A percentile compares a stretch with the other conserved stretches of the same genome.
Evolutionary conservation across 2,329 filamentous ascomycete species (phyloP).

Genomic region (Exophiala mesophila): DNA sequence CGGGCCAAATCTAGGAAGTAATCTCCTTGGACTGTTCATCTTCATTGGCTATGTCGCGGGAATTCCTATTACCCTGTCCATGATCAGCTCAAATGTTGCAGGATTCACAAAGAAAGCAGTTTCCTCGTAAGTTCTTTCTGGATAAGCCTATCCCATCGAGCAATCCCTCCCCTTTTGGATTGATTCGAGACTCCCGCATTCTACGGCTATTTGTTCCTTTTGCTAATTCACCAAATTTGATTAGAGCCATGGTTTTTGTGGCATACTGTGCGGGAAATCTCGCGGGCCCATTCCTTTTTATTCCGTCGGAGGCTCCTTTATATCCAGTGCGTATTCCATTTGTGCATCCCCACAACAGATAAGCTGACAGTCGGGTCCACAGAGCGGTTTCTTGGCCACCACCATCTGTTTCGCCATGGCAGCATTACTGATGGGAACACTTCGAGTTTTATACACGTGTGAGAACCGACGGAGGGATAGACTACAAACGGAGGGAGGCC

Average conservation of each 20-base stretch:
- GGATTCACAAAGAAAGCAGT: constrained; percentile 35
- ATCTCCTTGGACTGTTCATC: constrained; percentile 23
- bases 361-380: too few species aligned
- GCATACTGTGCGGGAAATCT: constrained; percentile 56
- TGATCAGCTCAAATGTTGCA: constrained; percentile 39
- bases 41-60: constrained; percentile 35
- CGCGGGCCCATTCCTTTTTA: constrained; percentile 53
- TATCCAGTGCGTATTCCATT: constrained; percentile 32
- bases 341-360: background rate
- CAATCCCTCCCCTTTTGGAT: too few species aligned
- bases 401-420: constrained; percentile 4
- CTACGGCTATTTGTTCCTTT: too few species aligned
- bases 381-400: constrained; percentile 7
- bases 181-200: too few species aligned
- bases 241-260: constrained; percentile 51
- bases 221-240: background rate
- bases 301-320: constrained; percentile 44
- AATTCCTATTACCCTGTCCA: constrained; percentile 36
- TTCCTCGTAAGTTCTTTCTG: constrained; percentile 19
- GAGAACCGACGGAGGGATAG: constrained; percentile 4
- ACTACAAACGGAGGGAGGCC: background rate
- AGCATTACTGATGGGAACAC: background rate
- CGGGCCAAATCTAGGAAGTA: constrained; percentile 11
- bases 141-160: background rate
- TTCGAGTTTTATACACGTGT: constrained; percentile 1